phyloP scores from a whole-genome alignment of 2,329 filamentous ascomycete species.

The Aspergillus ochraceus region DNA sequence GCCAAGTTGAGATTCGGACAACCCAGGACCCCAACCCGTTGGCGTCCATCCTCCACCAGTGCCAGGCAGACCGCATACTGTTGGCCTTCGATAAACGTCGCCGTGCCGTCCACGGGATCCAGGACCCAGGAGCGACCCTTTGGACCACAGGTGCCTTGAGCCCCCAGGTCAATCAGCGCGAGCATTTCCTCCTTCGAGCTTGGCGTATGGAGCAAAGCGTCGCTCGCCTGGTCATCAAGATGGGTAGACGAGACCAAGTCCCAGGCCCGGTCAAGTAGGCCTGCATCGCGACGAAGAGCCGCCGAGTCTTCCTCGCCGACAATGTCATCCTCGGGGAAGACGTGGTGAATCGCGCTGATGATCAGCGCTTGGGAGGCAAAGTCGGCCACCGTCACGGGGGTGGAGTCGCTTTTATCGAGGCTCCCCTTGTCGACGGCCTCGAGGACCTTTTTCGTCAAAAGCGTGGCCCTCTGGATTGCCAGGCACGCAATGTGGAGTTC shows the following conservation, averaged over 20 bases:
- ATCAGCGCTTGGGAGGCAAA: conserved; percentile 64
- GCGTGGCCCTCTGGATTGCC: conserved; percentile 56
- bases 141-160: conserved; percentile 39
- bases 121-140: conserved; percentile 59
- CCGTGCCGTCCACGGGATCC: conserved; percentile 66
- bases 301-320: conserved; percentile 62
- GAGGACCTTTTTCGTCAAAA: conserved; percentile 58
- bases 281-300: conserved; percentile 50
- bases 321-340: conserved; percentile 58
- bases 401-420: conserved; percentile 58
- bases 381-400: conserved; percentile 64
- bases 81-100: conserved; percentile 60
- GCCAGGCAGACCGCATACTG: conserved; percentile 65
- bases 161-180: conserved; percentile 61
- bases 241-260: conserved; percentile 48
- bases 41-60: conserved; percentile 57
- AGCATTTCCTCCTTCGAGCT: conserved; percentile 57
- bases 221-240: conserved; percentile 34
- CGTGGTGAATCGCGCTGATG: conserved; percentile 55
- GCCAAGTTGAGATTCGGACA: conserved; percentile 60
- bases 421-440: conserved; percentile 50
- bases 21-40: conserved; percentile 60
- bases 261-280: conserved; percentile 56
- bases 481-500: conserved; percentile 40
- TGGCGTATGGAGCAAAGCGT: conserved; percentile 42